Evolutionary conservation across 352 stramenopile species (phyloP), one percentile per base, ranked within the genome.

Genomic region (Pythium brassicae): DNA sequence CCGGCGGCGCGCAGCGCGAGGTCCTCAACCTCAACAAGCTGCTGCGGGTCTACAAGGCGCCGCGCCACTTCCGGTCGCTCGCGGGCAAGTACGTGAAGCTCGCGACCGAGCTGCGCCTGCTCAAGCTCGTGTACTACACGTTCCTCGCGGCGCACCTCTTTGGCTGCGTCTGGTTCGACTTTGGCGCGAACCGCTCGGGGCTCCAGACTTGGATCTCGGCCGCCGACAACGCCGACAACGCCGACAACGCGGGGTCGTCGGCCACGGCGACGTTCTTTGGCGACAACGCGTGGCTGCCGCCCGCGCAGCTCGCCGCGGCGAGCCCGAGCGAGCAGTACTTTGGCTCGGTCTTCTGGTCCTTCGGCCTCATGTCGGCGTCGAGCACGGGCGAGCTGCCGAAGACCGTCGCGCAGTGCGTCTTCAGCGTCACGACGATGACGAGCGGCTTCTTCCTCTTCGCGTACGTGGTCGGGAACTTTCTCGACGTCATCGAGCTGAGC

Each of bases 161-260:
- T 45, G 76, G 74, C 2, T 83, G 74, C 57, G 53, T 81, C 19
- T 83, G 74, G 72, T 87, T 83, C 29, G 73, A 85, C 22, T 87
- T 87, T 45, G 77, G 69, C 12, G 71, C 73, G 5, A 68, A 80
- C 42, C 69, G 63, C 0, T 78, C 74, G 8, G 72, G 72, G 2
- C 44, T 80, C 37, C 66, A 77, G 12, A 64, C 65, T 10, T 53
- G 58, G 29, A 34, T 66, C 10, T 25, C 26, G 22, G 34, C 42
- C 3, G 15, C 20, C 6, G 46, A 32, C 14, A 19, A 23, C 1
- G 29, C n/a, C n/a, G 35, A 7, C 32, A 37, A 37, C 32, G 32
- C 32, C 32, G 14, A 35, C 29, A 9, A 4, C 29, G 9, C 29
- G 29, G 29, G 5, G 29, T 35, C 32, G 32, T 37, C 37, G 4